Percentiles rank a stretch among this genome's conserved stretches.
phyloP scores from a whole-genome alignment of 805 yeast species.

The Priceomyces melissophilus region DNA sequence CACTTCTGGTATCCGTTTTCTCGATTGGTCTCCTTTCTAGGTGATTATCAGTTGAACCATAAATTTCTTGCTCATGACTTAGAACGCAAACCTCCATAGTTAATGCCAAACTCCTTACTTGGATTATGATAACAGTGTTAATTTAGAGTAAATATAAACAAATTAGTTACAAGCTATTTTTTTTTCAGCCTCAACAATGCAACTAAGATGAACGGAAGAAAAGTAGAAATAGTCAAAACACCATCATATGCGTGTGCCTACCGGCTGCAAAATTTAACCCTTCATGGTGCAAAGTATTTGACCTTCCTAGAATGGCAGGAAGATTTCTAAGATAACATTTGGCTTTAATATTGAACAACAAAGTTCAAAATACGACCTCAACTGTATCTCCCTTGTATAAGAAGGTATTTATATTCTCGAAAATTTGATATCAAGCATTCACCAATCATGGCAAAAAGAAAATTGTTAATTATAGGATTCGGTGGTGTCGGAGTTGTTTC shows the following conservation, averaged over 20 bases:
- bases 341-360: background rate
- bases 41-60: background rate
- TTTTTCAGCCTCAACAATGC: background rate
- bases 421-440: background rate
- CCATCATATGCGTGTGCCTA: background rate
- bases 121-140: no score
- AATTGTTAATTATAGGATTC: slow-evolving; percentile 28
- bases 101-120: no score
- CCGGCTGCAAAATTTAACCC: background rate
- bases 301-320: background rate
- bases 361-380: no score
- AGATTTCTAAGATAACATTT: background rate
- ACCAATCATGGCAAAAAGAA: slow-evolving; percentile 6
- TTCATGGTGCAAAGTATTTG: background rate
- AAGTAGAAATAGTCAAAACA: background rate
- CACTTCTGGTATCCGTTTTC: slow-evolving; percentile 4
- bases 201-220: background rate
- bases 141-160: no score
- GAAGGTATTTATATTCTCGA: background rate
- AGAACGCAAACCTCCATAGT: background rate
- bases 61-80: background rate
- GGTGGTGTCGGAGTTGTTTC: slow-evolving; percentile 38
- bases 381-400: no score
- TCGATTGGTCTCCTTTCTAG: background rate
- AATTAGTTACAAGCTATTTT: no score